Percentiles rank a stretch among this genome's conserved stretches.
Evolutionary conservation across 2,329 filamentous ascomycete genomes (phyloP).

Genomic region (Sarocladium brachiariae): DNA sequence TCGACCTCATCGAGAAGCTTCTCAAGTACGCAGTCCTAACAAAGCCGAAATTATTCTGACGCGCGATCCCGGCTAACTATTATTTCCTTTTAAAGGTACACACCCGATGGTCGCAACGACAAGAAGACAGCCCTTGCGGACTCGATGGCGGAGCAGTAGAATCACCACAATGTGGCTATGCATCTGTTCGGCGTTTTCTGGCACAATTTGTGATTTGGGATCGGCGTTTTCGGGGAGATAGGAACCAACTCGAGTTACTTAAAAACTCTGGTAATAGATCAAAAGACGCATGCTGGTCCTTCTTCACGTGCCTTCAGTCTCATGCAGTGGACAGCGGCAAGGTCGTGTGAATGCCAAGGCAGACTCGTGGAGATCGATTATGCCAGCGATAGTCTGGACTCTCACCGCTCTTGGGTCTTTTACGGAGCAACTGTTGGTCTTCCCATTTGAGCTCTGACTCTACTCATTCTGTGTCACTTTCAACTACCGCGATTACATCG

Average conservation of each 20-base stretch:
- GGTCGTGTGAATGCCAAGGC: no score
- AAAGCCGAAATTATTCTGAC: background rate
- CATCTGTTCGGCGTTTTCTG: conserved; percentile 4
- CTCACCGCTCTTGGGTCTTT: no score
- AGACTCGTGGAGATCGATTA: no score
- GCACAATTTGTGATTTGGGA: background rate
- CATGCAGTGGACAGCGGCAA: no score
- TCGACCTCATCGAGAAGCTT: conserved; percentile 97
- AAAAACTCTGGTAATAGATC: background rate
- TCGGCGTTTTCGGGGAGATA: background rate
- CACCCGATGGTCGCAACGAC: conserved; percentile 55
- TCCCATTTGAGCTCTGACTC: no score
- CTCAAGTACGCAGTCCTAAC: conserved; percentile 59
- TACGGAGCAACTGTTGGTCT: no score
- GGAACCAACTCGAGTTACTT: background rate
- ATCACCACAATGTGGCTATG: background rate
- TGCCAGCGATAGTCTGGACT: no score
- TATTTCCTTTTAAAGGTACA: conserved; percentile 38
- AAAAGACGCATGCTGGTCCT: no score
- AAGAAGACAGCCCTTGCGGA: conserved; percentile 45
- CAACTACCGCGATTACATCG: no score
- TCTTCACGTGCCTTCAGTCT: no score
- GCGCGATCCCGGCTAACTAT: conserved; percentile 14
- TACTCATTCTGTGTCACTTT: no score
- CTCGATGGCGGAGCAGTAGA: conserved; percentile 10